Conservation (phyloP, 2,329 filamentous ascomycete genomes). For the Exserohilum rostratum region DNA sequence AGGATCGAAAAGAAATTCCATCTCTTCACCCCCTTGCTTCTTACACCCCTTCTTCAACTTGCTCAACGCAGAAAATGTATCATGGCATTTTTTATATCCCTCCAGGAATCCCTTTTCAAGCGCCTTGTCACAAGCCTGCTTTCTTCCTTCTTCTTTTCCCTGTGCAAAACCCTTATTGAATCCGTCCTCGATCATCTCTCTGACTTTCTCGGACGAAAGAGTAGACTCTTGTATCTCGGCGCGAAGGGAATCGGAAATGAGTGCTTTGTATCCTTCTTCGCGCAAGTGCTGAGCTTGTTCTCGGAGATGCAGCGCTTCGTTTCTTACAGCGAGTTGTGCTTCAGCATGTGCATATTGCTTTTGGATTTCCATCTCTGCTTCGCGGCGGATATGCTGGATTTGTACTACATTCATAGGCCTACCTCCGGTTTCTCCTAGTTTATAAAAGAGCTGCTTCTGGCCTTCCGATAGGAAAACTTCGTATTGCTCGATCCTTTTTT, state of each 20-base stretch:
- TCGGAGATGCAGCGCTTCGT: constrained; percentile 15
- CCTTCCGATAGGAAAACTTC: constrained; percentile 31
- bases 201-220: not conserved
- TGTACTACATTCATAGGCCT: constrained; percentile 16
- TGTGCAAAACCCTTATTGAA: constrained; percentile 19
- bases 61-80: constrained; percentile 11
- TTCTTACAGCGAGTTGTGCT: constrained; percentile 8
- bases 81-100: constrained; percentile 27
- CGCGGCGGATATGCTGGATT: constrained; percentile 4
- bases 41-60: constrained; percentile 23
- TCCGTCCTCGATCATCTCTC: constrained; percentile 6
- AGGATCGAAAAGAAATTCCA: constrained; percentile 28
- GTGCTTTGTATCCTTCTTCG: constrained; percentile 25
- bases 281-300: constrained; percentile 24
- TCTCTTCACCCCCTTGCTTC: constrained; percentile 19
- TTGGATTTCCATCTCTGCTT: constrained; percentile 12
- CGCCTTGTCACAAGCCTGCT: not conserved
- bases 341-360: constrained; percentile 6
- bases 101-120: constrained; percentile 17
- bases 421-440: constrained; percentile 16
- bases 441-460: constrained; percentile 25
- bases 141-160: constrained; percentile 8
- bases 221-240: constrained; percentile 6
- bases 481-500: constrained; percentile 17
- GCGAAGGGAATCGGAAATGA: constrained; percentile 12